Percentiles rank a stretch among this genome's conserved stretches.
phyloP scores from a whole-genome alignment of 1,284 basidiomycete genomes.

The Kalmanozyma brasiliensis region DNA sequence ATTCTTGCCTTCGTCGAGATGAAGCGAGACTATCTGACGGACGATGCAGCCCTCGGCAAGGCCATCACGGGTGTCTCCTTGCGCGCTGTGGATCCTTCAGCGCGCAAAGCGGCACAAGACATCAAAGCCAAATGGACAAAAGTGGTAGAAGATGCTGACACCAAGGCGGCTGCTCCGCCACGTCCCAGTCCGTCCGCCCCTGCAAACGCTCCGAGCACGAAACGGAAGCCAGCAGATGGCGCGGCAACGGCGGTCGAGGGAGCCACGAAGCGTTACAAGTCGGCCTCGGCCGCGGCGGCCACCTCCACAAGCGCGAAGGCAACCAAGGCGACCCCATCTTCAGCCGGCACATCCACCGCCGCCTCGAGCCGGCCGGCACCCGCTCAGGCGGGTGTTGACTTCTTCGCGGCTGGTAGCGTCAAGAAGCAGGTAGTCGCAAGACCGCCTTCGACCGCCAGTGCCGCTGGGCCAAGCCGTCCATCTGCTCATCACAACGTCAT shows the following conservation, averaged over 20 bases:
- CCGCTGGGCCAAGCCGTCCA: constrained; percentile 2
- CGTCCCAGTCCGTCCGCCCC: constrained; percentile 1
- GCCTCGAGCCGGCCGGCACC: background rate
- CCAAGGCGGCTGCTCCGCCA: constrained; percentile 5
- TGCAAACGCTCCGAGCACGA: background rate
- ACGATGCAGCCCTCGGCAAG: constrained; percentile 53
- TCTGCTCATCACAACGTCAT: constrained; percentile 25
- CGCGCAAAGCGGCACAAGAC: constrained; percentile 28
- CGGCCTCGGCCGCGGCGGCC: constrained; percentile 6
- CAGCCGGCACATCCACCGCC: too few species aligned
- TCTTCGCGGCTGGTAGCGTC: constrained; percentile 14
- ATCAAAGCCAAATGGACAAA: constrained; percentile 53
- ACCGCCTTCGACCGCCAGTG: background rate
- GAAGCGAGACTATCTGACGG: constrained; percentile 45
- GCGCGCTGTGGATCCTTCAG: constrained; percentile 32
- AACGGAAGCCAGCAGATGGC: constrained; percentile 26
- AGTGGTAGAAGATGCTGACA: constrained; percentile 28
- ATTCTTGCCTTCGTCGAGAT: constrained; percentile 44
- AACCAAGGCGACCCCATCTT: background rate
- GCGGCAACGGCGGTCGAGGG: constrained; percentile 5
- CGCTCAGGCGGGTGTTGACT: constrained; percentile 22
- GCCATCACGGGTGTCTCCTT: constrained; percentile 46
- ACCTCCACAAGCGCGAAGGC: constrained; percentile 8
- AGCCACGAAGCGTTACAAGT: constrained; percentile 33
- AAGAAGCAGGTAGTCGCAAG: constrained; percentile 5